These are phyloP conservation scores for Phytophthora aleatoria DNA, from an alignment of 352 stramenopile genomes.

Conservation along the genomic window DNA sequence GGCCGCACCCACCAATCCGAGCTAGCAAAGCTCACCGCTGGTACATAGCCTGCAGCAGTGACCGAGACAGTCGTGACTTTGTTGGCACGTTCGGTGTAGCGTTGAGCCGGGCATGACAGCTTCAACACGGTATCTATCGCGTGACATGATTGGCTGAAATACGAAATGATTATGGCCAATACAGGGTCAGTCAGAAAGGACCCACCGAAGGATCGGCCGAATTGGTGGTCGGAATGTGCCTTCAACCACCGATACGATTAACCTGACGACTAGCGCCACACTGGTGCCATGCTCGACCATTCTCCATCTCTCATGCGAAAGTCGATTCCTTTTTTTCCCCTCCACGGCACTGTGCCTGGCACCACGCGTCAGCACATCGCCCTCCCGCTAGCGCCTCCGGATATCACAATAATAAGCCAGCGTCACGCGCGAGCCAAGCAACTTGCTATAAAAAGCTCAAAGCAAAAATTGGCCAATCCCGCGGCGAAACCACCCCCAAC, in stretches of 20 bases:
- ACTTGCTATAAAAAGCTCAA: constrained; percentile 24
- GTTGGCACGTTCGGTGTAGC: not conserved
- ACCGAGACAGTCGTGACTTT: not conserved
- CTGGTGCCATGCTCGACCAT: not conserved
- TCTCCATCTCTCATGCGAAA: not conserved
- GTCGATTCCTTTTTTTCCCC: not conserved
- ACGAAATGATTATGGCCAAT: not conserved
- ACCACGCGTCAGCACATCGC: constrained; percentile 31
- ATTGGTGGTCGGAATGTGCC: constrained; percentile 3
- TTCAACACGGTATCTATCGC: not conserved
- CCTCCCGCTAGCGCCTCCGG: constrained; percentile 10
- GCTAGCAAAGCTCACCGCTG: not conserved
- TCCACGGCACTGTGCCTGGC: constrained; percentile 2
- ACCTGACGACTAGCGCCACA: not conserved
- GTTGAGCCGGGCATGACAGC: not conserved
- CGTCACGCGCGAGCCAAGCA: constrained; percentile 7
- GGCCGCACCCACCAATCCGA: not conserved
- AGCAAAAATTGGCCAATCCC: constrained; percentile 22
- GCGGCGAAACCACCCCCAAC: constrained; percentile 4
- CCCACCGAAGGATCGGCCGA: too few relatives aligned
- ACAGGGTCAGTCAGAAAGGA: not conserved
- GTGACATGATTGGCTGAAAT: not conserved
- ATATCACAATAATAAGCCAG: constrained; percentile 17
- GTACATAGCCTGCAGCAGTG: not conserved
- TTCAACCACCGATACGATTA: not conserved